Evolutionary conservation across 345 rosid species (phyloP), one percentile per base, ranked within the genome.

Genomic region (Populus davidiana): DNA sequence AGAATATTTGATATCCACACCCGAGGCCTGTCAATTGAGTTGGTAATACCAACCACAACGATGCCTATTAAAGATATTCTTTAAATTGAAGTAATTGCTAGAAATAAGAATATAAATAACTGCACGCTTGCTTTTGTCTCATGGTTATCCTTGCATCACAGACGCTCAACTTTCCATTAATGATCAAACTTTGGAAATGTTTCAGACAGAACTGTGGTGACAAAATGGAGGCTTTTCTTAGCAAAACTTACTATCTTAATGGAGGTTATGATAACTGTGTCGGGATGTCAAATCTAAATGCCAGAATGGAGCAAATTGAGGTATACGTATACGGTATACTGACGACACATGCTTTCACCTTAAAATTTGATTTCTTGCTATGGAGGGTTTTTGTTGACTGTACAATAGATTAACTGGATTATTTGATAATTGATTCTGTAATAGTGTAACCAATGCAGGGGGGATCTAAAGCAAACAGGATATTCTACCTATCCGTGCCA

Each of bases 401-500:
- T 69, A 18, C 38, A 73, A 62, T 52, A 21, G 39, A 73, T 38
- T 18, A 76, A 69, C 71, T 56, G 72, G 67, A 83, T 74, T 72
- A 54, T 75, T 78, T 76, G 56, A 78, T 80, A 54, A 84, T 77
- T 80, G 75, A 83, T 78, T 75, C 78, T 39, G 56, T 82, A 77
- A 61, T 44, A 81, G 88, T 82, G 79, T 78, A 73, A 29, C 56
- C 67, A 80, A 78, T 82, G 83, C 89, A 90, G 94, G 92, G 88
- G 47, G 85, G 72, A 72, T 84, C 86, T 69, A 68, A 69, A 77
- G 91, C 89, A 75, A 93, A 89, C 84, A 81, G 89, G 81, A 89
- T 93, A 68, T 88, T 91, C 79, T 90, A 90, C 79, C 90, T 90
- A 75, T 89, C 97, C 3, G 97, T 91, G 79, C 94, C 97, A 56